These are phyloP conservation scores for Phytophthora quininea DNA, from an alignment of 352 stramenopile genomes.

Conservation along the genomic window DNA sequence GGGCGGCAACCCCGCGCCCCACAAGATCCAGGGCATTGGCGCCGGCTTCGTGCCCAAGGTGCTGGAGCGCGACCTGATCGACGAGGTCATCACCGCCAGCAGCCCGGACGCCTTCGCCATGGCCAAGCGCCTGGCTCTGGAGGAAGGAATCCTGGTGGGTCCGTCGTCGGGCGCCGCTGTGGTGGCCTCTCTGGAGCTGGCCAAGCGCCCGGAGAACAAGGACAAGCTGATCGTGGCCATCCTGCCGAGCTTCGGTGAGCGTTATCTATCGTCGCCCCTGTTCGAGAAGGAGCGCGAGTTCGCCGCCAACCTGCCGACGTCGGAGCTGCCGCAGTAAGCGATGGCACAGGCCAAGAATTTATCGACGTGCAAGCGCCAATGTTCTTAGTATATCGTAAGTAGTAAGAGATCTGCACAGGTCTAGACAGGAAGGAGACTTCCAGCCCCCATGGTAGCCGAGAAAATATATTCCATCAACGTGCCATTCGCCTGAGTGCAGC, in stretches of 20 bases:
- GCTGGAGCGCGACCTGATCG: constrained; percentile 82
- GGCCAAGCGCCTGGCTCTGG: constrained; percentile 79
- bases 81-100: constrained; percentile 88
- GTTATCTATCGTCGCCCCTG: constrained; percentile 78
- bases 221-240: constrained; percentile 91
- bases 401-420: constrained; percentile 27
- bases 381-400: constrained; percentile 21
- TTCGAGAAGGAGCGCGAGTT: constrained; percentile 79
- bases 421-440: constrained; percentile 17
- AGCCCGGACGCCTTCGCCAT: constrained; percentile 83
- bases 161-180: constrained; percentile 86
- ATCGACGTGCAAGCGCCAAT: not conserved
- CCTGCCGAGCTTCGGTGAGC: constrained; percentile 89
- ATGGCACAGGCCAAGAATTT: constrained; percentile 1
- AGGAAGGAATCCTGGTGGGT: constrained; percentile 87
- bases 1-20: constrained; percentile 70
- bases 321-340: constrained; percentile 26
- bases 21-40: constrained; percentile 88
- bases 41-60: constrained; percentile 84
- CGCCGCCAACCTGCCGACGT: constrained; percentile 61
- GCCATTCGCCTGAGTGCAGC: not conserved
- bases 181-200: constrained; percentile 75
- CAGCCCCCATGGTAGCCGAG: not conserved
- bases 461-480: not conserved
- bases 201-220: constrained; percentile 75